A percentile compares a stretch with the other conserved stretches of the same genome.
These are phyloP conservation scores for Boletus sp. DNA, from an alignment of 768 basidiomycete genomes.

Conservation along the genomic window DNA sequence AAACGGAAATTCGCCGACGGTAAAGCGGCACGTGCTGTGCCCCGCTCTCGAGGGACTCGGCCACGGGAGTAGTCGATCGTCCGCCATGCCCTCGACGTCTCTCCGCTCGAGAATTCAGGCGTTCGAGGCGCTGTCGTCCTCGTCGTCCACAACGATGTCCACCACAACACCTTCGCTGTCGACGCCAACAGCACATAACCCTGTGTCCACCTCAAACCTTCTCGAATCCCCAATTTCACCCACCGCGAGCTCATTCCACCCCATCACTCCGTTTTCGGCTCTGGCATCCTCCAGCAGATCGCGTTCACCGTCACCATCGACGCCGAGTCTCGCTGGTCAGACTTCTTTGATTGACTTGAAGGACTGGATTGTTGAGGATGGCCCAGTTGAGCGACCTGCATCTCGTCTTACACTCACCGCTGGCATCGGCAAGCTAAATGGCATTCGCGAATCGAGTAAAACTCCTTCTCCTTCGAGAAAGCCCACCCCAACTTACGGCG, in stretches of 20 bases:
- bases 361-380: constrained; percentile 73
- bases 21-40: neutral
- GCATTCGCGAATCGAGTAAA: constrained; percentile 22
- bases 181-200: neutral
- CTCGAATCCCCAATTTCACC: constrained; percentile 55
- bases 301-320: constrained; percentile 47
- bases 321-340: constrained; percentile 41
- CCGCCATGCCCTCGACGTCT: constrained; percentile 43
- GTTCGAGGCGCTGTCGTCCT: constrained; percentile 54
- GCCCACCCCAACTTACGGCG: neutral
- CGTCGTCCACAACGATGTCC: constrained; percentile 22
- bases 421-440: constrained; percentile 16
- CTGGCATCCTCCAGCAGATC: constrained; percentile 22
- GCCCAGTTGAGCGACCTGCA: constrained; percentile 33
- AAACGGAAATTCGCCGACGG: too few relatives aligned
- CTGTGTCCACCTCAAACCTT: constrained; percentile 23
- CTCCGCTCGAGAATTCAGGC: constrained; percentile 61
- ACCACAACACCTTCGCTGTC: neutral
- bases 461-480: constrained; percentile 22
- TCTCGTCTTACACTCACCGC: constrained; percentile 8
- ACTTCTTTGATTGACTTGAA: constrained; percentile 68
- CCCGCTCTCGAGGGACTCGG: too few relatives aligned
- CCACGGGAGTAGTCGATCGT: neutral
- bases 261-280: constrained; percentile 39
- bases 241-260: constrained; percentile 40